Conservation (phyloP, 2,329 filamentous ascomycete species). For the Pseudocercospora macadamiae region DNA sequence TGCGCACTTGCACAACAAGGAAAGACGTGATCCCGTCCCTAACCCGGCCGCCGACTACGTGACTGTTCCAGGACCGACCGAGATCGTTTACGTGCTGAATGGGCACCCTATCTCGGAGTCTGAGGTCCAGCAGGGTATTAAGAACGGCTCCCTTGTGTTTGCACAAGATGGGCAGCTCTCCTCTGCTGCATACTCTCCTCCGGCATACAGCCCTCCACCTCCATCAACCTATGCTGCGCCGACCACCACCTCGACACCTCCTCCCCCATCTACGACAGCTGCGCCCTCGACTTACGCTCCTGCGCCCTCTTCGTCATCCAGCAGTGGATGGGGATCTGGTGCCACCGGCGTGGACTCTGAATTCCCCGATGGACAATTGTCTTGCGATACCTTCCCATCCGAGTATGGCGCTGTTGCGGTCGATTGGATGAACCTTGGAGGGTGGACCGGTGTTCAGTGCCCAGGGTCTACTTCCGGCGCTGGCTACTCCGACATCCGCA, state of each 20-base stretch:
- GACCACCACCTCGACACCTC: slow-evolving; percentile 12
- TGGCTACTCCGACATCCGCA: slow-evolving; percentile 58
- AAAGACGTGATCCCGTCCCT: slow-evolving; percentile 54
- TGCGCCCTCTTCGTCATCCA: slow-evolving; percentile 9
- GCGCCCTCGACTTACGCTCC: slow-evolving; percentile 20
- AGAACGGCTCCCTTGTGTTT: slow-evolving; percentile 67
- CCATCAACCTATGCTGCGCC: slow-evolving; percentile 24
- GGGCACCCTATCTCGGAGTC: slow-evolving; percentile 63
- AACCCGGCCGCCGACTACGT: slow-evolving; percentile 50
- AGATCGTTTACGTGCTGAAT: slow-evolving; percentile 72
- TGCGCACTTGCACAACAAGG: slow-evolving; percentile 59
- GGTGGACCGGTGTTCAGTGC: slow-evolving; percentile 78
- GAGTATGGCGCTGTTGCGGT: slow-evolving; percentile 77
- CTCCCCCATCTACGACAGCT: slow-evolving; percentile 16
- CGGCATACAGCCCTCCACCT: slow-evolving; percentile 18
- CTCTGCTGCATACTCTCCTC: slow-evolving; percentile 34
- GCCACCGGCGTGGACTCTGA: slow-evolving; percentile 62
- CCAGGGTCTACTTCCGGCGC: slow-evolving; percentile 32
- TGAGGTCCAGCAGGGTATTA: slow-evolving; percentile 72
- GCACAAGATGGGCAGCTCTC: slow-evolving; percentile 53
- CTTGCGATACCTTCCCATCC: slow-evolving; percentile 75
- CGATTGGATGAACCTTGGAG: slow-evolving; percentile 68
- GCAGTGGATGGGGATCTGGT: slow-evolving; percentile 19
- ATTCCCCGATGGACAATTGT: slow-evolving; percentile 75
- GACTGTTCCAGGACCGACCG: slow-evolving; percentile 63